Evolutionary conservation across 345 rosid genomes (phyloP), one percentile per base, ranked within the genome.

Genomic region (Hibiscus trionum): DNA sequence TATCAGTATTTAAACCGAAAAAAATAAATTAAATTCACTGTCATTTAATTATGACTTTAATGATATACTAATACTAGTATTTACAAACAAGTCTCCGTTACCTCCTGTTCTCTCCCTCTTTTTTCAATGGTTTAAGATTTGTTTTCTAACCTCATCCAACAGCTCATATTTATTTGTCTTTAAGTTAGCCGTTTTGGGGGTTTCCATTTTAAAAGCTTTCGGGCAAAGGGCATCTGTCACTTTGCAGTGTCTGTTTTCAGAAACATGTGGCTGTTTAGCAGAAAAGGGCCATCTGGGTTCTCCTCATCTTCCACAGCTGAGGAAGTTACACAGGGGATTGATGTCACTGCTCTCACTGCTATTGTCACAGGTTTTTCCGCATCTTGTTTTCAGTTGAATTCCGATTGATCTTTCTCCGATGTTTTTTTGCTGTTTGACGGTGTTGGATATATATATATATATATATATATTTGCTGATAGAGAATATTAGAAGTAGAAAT

Each of bases 311-410:
- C 88, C 52, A 84, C 91, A 7, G 89, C 91, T 0, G 89, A 88
- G 79, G 80, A 88, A 68, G 87, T 88, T 5, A 88, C 88, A 1
- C 75, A 75, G 6, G 89, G 87, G 70, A 74, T 84, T 49, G 87
- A 88, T 74, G 91, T 83, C 11, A 69, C 89, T 21, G 84, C 76
- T 72, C 89, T 88, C 73, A 88, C 88, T 57, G 91, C 91, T 73
- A 81, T 84, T 74, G 88, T 88, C 31, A 86, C 89, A 76, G 88
- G 89, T 88, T 46, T 16, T 42, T 58, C 53, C 5, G 4, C 8
- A 11, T 7, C 21, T 14, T 26, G 57, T 66, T 66, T 19, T 66
- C 11, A 21, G 14, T 19, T 24, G 37, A 46, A 66, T 46, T 66
- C 37, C 26, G 21, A 46, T 46, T 24, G 14, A 37, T 42, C 31